Base-by-base conservation (phyloP, 129 eudicot species). In the Cynara cardunculus region DNA sequence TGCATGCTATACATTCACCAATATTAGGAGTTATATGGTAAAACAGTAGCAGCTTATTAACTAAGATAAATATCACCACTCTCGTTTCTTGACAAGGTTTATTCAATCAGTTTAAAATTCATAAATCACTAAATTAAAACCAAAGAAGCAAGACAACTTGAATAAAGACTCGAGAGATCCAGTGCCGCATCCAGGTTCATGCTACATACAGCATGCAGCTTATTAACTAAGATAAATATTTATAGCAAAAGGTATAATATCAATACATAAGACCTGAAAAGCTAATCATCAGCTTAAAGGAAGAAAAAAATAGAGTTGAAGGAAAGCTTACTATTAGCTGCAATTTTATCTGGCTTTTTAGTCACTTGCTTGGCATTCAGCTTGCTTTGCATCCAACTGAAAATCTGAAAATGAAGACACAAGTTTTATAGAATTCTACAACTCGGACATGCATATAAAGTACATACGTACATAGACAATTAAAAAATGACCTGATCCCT, bases 311-410 rank as follows among this genome's bases (percentile, higher is more conserved):
- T 18, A 3, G 12, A 73, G 24, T 72, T 7, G 71, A 31, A 14
- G n/a, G 46, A 71, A 80, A 6, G 81, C 89, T 82, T 84, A 88
- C 90, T 37, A 61, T 84, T 83, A 24, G 81, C 35, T 7, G 78
- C 56, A 35, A 19, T 32, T 74, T 74, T 30, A 70, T 78, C 78
- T 25, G 87, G 69, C 62, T 70, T 74, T 28, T 66, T 87, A 73
- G 59, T 72, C 65, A 16, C 82, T 83, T 87, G 91, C 30, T 77
- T 89, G 21, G 84, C 89, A 78, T 49, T 89, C 39, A 84, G 81
- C 85, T 87, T 91, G 85, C 74, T 91, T 69, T 88, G 91, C 85
- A 89, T 81, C 97, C 97, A 91, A 73, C 88, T 81, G 78, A 91
- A 89, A 75, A 91, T 86, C 97, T 91, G 81, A 75, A 83, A 44